Conservation (phyloP, 306 rosid species). For the Chamaecrista fasciculata region DNA sequence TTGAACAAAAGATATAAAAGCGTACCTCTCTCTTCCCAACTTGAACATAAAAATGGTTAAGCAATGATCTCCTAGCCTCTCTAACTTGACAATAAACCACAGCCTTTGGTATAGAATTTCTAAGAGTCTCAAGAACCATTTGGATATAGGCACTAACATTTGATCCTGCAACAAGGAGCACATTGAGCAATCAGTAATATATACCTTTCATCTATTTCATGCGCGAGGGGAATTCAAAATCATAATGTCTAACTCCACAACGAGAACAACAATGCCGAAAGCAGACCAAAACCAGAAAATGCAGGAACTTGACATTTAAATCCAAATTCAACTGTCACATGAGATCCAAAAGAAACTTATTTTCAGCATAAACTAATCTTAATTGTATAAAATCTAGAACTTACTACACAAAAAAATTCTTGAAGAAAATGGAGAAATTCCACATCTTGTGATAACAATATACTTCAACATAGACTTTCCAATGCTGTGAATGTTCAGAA, state of each 20-base stretch:
- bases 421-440: background rate
- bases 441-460: background rate
- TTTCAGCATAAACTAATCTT: background rate
- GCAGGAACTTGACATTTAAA: constrained; percentile 9
- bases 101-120: constrained; percentile 91
- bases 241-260: constrained; percentile 8
- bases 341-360: background rate
- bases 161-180: constrained; percentile 62
- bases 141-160: constrained; percentile 81
- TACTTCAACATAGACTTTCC: constrained; percentile 4
- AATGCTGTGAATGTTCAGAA: constrained; percentile 5
- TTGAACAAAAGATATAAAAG: constrained; percentile 17
- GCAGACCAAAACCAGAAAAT: constrained; percentile 1
- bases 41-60: constrained; percentile 72
- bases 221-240: background rate
- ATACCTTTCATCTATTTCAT: background rate
- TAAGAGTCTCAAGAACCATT: constrained; percentile 86
- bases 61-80: constrained; percentile 94
- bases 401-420: background rate
- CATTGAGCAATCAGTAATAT: background rate
- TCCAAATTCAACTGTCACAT: background rate
- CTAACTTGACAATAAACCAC: constrained; percentile 99
- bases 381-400: background rate
- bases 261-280: constrained; percentile 16
- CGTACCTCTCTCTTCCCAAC: constrained; percentile 90